Conservation (phyloP, 2,329 filamentous ascomycete genomes). For the Aureobasidium uvarum region DNA sequence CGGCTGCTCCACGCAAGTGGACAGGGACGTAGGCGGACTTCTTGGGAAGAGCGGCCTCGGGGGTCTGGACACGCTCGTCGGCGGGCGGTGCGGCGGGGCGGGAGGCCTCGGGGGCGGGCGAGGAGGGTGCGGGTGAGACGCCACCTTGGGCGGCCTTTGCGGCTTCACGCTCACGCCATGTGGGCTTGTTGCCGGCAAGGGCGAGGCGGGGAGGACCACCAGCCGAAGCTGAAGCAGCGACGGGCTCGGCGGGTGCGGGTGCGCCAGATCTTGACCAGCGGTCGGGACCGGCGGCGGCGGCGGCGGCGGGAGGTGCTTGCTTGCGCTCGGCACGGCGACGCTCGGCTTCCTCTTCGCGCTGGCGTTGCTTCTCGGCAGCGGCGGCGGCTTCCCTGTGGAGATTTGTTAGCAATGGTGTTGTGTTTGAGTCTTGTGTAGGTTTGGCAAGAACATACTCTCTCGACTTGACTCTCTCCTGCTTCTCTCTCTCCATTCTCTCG, state of each 20-base stretch:
- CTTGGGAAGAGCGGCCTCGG: conserved; percentile 39
- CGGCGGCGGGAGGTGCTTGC: conserved; percentile 39
- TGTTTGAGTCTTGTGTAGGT: conserved; percentile 24
- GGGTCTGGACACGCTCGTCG: conserved; percentile 43
- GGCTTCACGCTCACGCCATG: conserved; percentile 72
- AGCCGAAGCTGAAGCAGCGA: conserved; percentile 52
- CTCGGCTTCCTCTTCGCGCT: conserved; percentile 85
- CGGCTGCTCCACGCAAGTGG: conserved; percentile 41
- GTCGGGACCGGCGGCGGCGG: conserved; percentile 42
- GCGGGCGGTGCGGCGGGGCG: conserved; percentile 36
- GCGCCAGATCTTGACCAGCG: conserved; percentile 42
- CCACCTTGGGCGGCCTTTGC: conserved; percentile 40
- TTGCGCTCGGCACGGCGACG: conserved; percentile 66
- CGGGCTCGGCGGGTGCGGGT: conserved; percentile 43
- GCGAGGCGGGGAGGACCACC: conserved; percentile 60
- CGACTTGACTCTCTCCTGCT: conserved; percentile 58
- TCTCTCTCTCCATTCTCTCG: conserved; percentile 70
- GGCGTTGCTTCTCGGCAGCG: conserved; percentile 64
- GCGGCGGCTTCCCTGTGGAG: conserved; percentile 59
- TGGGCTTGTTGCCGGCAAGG: conserved; percentile 61
- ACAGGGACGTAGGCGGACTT: conserved; percentile 49
- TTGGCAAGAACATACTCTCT: conserved; percentile 51
- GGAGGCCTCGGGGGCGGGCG: conserved; percentile 38
- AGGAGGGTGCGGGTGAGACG: conserved; percentile 36
- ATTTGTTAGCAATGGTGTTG: conserved; percentile 37